Evolutionary conservation across 164 flowering plant species (phyloP), one percentile per base, ranked within the genome.

Genomic region (Hamamelis virginiana): DNA sequence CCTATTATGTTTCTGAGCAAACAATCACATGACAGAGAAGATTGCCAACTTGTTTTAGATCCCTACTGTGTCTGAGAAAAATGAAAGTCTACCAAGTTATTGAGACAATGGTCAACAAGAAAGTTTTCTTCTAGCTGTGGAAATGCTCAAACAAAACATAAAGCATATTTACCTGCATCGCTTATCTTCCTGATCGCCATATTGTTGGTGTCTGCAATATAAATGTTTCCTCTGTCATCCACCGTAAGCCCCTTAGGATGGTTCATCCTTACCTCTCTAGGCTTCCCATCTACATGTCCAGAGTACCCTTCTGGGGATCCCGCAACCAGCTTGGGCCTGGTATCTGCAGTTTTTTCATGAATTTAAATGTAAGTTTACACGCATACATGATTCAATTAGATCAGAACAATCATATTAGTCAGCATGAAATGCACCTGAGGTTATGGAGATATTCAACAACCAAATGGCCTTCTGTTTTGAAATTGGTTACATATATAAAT

Each of bases 181-280:
- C 97, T 87, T 64, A 92, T 89, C 82, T 90, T 95, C 77, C 99
- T 84, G 75, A 95, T 91, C n/a, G 90, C 97, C 93, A 86, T 89
- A 77, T 95, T 95, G 80, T 82, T 78, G 19, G 90, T 88, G 76
- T 94, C 98, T 4, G 98, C 98, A 59, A 94, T 67, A 69, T 95
- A 92, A 64, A 95, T 80, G 63, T 92, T 92, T 74, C 99, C 96
- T 72, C 79, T 83, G 70, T 87, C 93, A 80, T 95, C 99, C 61
- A 87, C 91, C 5, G 99, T 80, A 58, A 92, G 68, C 59, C 97
- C 94, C 73, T 85, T 91, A 22, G 99, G 99, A 67, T 84, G 91
- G 76, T 88, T 95, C 94, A 95, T 78, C 76, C 83, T 88, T 16
- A 97, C 94, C 59, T 95, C 96, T 74, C 95, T 82, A 22, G 47